Percentiles rank a stretch among this genome's conserved stretches.
phyloP scores from a whole-genome alignment of 176 grass and related monocot genomes.

The Elymus sibiricus region DNA sequence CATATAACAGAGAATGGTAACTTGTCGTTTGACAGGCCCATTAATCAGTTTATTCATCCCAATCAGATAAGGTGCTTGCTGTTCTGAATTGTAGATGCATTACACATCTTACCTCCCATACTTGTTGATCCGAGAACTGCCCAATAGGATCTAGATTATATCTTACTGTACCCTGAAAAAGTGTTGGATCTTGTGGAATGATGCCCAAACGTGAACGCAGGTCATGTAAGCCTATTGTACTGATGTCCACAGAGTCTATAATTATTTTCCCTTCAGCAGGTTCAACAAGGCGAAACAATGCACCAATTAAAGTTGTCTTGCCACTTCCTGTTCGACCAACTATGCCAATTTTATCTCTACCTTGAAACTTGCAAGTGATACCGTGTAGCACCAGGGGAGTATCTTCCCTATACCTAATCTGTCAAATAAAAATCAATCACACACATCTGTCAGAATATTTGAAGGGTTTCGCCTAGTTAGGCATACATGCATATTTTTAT shows the following conservation, averaged over 20 bases:
- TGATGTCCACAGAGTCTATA: conserved; percentile 67
- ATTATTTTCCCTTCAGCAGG: conserved; percentile 76
- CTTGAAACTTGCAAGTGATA: conserved; percentile 83
- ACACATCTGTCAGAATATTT: not conserved
- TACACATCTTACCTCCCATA: conserved; percentile 75
- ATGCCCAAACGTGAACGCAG: conserved; percentile 83
- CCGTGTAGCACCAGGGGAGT: conserved; percentile 71
- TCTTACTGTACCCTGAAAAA: conserved; percentile 83
- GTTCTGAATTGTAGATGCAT: not conserved
- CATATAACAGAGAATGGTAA: conserved; percentile 4
- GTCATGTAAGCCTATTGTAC: conserved; percentile 75
- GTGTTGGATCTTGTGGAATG: conserved; percentile 95
- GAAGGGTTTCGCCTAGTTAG: not conserved
- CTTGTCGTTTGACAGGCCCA: not conserved
- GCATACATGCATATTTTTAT: not conserved
- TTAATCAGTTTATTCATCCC: not conserved
- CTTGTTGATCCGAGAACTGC: conserved; percentile 61
- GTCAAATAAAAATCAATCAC: conserved; percentile 31
- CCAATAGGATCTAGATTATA: conserved; percentile 81
- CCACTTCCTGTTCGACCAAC: conserved; percentile 94
- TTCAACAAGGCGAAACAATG: conserved; percentile 92
- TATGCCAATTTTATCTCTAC: conserved; percentile 82
- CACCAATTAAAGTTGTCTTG: conserved; percentile 90
- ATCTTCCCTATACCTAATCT: conserved; percentile 82
- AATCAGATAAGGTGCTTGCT: not conserved